Evolutionary conservation across 1,284 basidiomycete genomes (phyloP).

Genomic region (Apiotrichum porosum): DNA sequence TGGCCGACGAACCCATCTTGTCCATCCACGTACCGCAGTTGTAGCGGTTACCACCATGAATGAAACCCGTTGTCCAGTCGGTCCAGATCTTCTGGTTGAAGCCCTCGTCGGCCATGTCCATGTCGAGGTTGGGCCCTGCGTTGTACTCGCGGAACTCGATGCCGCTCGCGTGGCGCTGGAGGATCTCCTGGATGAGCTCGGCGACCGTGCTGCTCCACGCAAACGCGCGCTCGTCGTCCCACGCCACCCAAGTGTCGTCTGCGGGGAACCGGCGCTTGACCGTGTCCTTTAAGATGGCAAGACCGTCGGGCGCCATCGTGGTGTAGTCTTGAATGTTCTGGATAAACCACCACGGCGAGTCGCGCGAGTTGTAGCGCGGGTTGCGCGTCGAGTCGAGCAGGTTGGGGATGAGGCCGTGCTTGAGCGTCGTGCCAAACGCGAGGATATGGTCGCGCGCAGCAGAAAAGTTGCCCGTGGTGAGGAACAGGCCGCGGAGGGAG

Average conservation of each 20-base stretch:
- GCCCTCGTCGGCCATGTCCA: conserved; percentile 85
- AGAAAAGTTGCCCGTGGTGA: conserved; percentile 83
- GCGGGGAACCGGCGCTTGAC: conserved; percentile 88
- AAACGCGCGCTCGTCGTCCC: conserved; percentile 83
- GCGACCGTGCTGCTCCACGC: conserved; percentile 74
- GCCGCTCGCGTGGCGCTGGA: conserved; percentile 87
- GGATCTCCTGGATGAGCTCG: conserved; percentile 91
- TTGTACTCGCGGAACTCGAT: conserved; percentile 95
- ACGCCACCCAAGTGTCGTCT: conserved; percentile 88
- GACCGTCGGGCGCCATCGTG: conserved; percentile 74
- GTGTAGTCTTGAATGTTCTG: conserved; percentile 97
- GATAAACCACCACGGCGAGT: conserved; percentile 73
- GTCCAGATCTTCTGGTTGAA: conserved; percentile 92
- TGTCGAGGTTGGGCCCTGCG: conserved; percentile 89
- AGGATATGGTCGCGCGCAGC: conserved; percentile 82
- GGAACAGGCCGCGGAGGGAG: conserved; percentile 81
- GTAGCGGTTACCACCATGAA: conserved; percentile 78
- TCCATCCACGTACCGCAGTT: conserved; percentile 80
- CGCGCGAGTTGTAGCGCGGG: conserved; percentile 60
- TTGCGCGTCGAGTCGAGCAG: conserved; percentile 78
- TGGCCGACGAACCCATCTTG: conserved; percentile 88
- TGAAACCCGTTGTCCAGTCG: conserved; percentile 89
- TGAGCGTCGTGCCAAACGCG: conserved; percentile 73
- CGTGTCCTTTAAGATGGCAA: conserved; percentile 70
- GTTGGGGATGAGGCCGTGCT: conserved; percentile 87